These are phyloP conservation scores for Talaromyces liani DNA, from an alignment of 495 filamentous ascomycete species.

Conservation along the genomic window DNA sequence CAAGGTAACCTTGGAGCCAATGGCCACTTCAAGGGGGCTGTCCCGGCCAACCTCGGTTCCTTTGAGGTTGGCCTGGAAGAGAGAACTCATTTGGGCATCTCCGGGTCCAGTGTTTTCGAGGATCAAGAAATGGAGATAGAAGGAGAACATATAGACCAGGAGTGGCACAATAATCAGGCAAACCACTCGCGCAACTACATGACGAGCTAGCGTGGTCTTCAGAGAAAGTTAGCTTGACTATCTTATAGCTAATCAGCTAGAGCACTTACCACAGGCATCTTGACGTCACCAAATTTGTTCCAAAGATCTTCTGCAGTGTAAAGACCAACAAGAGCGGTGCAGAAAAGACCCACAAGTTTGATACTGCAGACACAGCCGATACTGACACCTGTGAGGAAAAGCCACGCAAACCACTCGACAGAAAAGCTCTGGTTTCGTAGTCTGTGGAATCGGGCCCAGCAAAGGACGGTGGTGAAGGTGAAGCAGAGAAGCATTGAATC, in stretches of 20 bases:
- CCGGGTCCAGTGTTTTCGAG: conserved; percentile 92
- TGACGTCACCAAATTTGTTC: conserved; percentile 94
- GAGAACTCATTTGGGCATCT: conserved; percentile 97
- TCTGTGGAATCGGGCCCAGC: conserved; percentile 92
- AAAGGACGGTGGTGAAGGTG: conserved; percentile 91
- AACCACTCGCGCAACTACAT: conserved; percentile 70
- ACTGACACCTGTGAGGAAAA: conserved; percentile 83
- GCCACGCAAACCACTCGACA: conserved; percentile 84
- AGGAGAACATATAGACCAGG: conserved; percentile 88
- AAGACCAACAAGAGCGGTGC: conserved; percentile 86
- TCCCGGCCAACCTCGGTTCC: conserved; percentile 92
- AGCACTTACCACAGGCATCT: conserved; percentile 68
- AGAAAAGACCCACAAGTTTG: conserved; percentile 95
- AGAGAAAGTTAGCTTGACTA: background rate
- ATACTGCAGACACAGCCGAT: conserved; percentile 98
- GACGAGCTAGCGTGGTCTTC: conserved; percentile 63
- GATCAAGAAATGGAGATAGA: conserved; percentile 87
- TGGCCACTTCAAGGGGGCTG: conserved; percentile 84
- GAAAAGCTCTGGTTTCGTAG: conserved; percentile 78
- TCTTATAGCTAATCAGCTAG: too few species aligned
- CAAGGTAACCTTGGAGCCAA: conserved; percentile 82
- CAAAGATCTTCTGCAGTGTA: conserved; percentile 97
- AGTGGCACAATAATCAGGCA: conserved; percentile 85
- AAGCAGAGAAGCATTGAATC: conserved; percentile 98
- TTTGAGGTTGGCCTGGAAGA: conserved; percentile 93